Percentiles rank a stretch among this genome's conserved stretches.
phyloP scores from a whole-genome alignment of 2,329 filamentous ascomycete species.

The Fusarium sp. region DNA sequence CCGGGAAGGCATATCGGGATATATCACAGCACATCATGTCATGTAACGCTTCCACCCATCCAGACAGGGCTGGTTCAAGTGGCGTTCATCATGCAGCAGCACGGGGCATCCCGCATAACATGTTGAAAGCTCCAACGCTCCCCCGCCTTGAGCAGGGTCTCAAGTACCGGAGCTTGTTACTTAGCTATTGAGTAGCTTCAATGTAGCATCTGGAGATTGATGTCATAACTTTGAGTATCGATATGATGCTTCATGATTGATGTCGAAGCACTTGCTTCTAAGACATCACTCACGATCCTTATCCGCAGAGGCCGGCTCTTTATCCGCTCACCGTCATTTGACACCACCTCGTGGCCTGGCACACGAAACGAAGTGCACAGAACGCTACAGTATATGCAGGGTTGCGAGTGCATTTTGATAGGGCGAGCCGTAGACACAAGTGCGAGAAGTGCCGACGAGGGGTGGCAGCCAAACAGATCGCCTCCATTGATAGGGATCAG shows the following conservation, averaged over 20 bases:
- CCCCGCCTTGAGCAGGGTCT: constrained; percentile 31
- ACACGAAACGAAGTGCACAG: constrained; percentile 23
- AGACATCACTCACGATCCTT: not conserved
- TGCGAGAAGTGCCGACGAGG: constrained; percentile 41
- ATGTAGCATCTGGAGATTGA: not conserved
- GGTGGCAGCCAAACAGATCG: constrained; percentile 37
- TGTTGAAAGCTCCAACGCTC: constrained; percentile 24
- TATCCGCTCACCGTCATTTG: constrained; percentile 44
- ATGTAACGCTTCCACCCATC: constrained; percentile 16
- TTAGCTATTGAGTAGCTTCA: constrained; percentile 8
- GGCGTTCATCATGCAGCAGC: constrained; percentile 40
- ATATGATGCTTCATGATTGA: not conserved
- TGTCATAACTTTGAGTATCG: not conserved
- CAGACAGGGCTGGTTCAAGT: constrained; percentile 25
- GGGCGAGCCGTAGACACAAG: constrained; percentile 28
- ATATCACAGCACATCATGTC: constrained; percentile 26
- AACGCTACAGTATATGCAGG: constrained; percentile 42
- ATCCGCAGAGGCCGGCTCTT: constrained; percentile 20
- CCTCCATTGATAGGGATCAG: constrained; percentile 28
- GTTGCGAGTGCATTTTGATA: constrained; percentile 25
- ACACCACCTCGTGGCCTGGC: constrained; percentile 26
- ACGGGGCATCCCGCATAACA: constrained; percentile 41
- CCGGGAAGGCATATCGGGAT: constrained; percentile 18
- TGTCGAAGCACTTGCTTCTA: constrained; percentile 8
- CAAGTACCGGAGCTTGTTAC: constrained; percentile 10